Evolutionary conservation across 2,329 filamentous ascomycete species (phyloP), one percentile per base, ranked within the genome.

Genomic region (Penicillium janthinellum): DNA sequence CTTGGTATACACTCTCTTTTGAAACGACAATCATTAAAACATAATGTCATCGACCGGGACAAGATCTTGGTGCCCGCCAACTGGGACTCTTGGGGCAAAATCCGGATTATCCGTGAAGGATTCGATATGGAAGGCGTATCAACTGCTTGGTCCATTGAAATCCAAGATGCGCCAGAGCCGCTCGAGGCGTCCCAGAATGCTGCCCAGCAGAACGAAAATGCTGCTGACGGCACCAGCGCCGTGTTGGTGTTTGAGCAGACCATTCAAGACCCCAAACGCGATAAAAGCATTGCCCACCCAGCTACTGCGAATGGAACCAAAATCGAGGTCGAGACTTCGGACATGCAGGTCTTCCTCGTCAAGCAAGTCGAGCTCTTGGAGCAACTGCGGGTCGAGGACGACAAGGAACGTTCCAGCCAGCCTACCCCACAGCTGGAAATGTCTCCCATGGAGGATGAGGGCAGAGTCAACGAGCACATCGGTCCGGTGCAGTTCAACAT

Each of bases 1-100:
- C 83, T 97, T 17, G 91, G 90, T 56, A 93, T 96, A 73, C 91
- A 91, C 61, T 96, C 91, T 22, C 83, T 95, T 20, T 81, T 96
- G 17, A 91, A 91, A 75, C 86, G 88, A 63, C 86, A 91, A 70
- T 86, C 89, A 25, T 83, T 96, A 25, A 95, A 92, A 77, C 90
- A 93, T 74, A 96, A 96, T 69, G 90, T 96, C 61, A 95, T 96
- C 66, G 95, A 95, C 78, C 86, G 94, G 60, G 93, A 96, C 75
- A 96, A 96, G 82, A 93, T 99, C 56, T 83, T 97, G 5, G 90
- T 99, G 0, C 94, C 94, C 1, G 90, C 93, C 15, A 97, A 97
- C 75, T 99, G 95, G 95, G 95, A 99, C 76, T 97, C 93, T 0
- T 97, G 92, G 91, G 93, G 92, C 60, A 99, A 98, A 78, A 97